Percentiles rank a stretch among this genome's conserved stretches.
Evolutionary conservation across 495 filamentous ascomycete species (phyloP).

Genomic region (Aspergillus leporis): DNA sequence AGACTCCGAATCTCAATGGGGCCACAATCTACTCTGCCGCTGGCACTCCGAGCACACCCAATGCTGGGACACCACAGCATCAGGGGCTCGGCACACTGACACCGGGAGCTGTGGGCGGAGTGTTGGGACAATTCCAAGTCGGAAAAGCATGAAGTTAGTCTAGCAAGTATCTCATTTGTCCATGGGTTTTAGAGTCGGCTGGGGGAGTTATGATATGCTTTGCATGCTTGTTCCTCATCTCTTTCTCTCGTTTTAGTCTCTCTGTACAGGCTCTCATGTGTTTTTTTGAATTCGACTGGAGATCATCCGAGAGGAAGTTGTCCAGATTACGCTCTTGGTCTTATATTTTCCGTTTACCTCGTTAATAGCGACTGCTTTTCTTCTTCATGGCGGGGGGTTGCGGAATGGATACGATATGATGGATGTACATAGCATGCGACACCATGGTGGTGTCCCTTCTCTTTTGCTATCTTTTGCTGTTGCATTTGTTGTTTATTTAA

Average conservation of each 20-base stretch:
- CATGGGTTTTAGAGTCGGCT: slow-evolving; percentile 26
- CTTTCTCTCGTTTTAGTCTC: slow-evolving; percentile 4
- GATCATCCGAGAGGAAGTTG: neutral
- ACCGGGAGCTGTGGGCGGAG: slow-evolving; percentile 66
- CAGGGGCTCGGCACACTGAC: slow-evolving; percentile 59
- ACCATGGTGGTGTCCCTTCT: slow-evolving; percentile 9
- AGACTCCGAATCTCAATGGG: slow-evolving; percentile 58
- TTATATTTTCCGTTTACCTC: slow-evolving; percentile 8
- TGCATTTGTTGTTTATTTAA: slow-evolving; percentile 13
- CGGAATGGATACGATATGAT: slow-evolving; percentile 25
- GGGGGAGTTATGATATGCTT: slow-evolving; percentile 24
- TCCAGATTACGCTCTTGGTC: slow-evolving; percentile 4
- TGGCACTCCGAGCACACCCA: slow-evolving; percentile 73
- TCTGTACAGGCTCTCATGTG: slow-evolving; percentile 19
- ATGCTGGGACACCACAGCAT: slow-evolving; percentile 56
- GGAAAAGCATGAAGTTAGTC: slow-evolving; percentile 37
- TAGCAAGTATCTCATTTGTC: slow-evolving; percentile 3
- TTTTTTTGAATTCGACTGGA: neutral
- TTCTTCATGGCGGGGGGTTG: slow-evolving; percentile 10
- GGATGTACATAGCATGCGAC: slow-evolving; percentile 31
- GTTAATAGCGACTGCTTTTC: slow-evolving; percentile 3
- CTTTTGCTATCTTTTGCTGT: slow-evolving; percentile 19
- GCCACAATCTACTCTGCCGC: slow-evolving; percentile 56
- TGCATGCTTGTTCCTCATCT: slow-evolving; percentile 11
- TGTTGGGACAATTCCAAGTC: slow-evolving; percentile 47